Base-by-base conservation (phyloP, 805 yeast genomes). In the Starmerella riodocensis region DNA sequence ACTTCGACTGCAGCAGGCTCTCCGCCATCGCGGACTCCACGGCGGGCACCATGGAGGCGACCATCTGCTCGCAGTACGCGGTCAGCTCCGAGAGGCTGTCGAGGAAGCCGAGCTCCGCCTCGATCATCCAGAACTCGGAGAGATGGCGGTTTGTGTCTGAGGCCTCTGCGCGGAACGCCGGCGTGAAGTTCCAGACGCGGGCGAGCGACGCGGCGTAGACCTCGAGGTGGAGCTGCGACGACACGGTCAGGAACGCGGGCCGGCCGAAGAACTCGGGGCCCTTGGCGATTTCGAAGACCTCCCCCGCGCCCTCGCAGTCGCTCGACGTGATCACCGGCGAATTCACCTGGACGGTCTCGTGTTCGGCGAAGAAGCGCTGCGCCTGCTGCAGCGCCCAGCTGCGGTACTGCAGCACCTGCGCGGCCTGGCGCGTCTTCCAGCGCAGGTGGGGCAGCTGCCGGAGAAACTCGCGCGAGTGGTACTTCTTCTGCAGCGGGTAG, bases 301-400 rank as follows among this genome's bases (percentile, higher is more conserved):
- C 97, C 4, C 97, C 97, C 3, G 94, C 96, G 14, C 98, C 97
- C 61, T 91, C 99, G 56, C 97, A 88, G 57, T 91, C 98, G 1
- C 93, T 74, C 9, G 82, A 66, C 0, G 98, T 91, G 18, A 88
- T 61, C 11, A 88, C 51, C 6, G 99, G 98, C 3, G 97, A 93
- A 20, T 76, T 66, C 0, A 82, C 84, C 61, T 83, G 86, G 12
- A 67, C 60, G 48, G 82, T 84, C 12, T 69, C 69, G 16, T 67
- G 50, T 0, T 53, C 40, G 16, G 64, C 60, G 56, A 83, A 82
- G 50, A 72, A 82, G 3, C 62, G 62, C 29, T 66, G 59, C 6
- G 85, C 50, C 23, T 64, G 57, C 1, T 61, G 47, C 48, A 83
- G 84, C 1, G 81, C 64, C 33, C 62, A 63, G 0, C 95, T 81